Percentiles rank a stretch among this genome's conserved stretches.
These are phyloP conservation scores for Gracilaria caudata DNA, from an alignment of 23 red algal species.

Conservation along the genomic window DNA sequence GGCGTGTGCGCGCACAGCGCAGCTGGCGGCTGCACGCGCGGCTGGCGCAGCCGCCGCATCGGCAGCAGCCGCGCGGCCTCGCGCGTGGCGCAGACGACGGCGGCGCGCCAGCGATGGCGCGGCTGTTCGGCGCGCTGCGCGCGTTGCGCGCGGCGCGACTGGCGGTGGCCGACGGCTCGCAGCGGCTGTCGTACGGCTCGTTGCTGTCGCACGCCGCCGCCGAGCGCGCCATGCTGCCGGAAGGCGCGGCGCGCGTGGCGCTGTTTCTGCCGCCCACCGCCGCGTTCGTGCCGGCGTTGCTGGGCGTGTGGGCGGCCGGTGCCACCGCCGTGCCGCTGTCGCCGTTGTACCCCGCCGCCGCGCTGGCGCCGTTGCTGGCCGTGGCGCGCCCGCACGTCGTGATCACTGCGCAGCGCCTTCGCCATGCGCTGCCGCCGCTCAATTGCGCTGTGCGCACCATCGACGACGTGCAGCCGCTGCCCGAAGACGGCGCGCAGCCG, in stretches of 20 bases:
- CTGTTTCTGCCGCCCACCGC: constrained; percentile 44
- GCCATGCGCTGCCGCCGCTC: constrained; percentile 34
- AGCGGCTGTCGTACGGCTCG: background rate
- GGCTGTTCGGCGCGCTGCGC: constrained; percentile 23
- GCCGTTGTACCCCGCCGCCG: constrained; percentile 60
- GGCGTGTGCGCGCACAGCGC: too few relatives aligned
- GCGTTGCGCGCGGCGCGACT: background rate
- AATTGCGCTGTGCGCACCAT: background rate
- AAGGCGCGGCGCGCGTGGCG: background rate
- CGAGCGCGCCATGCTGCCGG: background rate
- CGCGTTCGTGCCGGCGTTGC: constrained; percentile 23
- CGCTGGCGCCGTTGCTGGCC: constrained; percentile 34
- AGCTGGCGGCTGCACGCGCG: too few relatives aligned
- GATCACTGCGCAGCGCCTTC: constrained; percentile 17
- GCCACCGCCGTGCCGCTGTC: constrained; percentile 59
- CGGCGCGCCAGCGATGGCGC: background rate
- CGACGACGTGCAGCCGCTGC: background rate
- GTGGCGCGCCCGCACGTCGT: constrained; percentile 17
- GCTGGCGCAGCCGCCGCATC: too few relatives aligned
- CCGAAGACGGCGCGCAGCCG: background rate
- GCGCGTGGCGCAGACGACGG: too few relatives aligned
- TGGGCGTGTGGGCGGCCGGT: constrained; percentile 34
- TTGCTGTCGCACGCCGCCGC: constrained; percentile 5
- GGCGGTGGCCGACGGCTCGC: constrained; percentile 3
- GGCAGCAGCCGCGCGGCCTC: too few relatives aligned